These are phyloP conservation scores for Trichosporon sp. DNA, from an alignment of 1,284 basidiomycete genomes.

Conservation along the genomic window DNA sequence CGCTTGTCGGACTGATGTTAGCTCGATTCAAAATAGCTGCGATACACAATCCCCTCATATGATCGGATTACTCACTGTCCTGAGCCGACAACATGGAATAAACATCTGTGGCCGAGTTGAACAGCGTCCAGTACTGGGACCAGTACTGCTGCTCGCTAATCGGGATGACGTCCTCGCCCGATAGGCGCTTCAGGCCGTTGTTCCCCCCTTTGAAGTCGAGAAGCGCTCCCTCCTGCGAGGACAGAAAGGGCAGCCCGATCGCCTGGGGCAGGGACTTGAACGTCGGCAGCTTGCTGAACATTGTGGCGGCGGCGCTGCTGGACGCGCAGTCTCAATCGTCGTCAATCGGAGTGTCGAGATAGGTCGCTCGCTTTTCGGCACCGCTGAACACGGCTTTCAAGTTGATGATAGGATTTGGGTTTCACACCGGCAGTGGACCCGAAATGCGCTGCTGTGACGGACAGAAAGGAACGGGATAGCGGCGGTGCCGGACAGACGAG, in stretches of 20 bases:
- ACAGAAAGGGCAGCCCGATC: conserved; percentile 48
- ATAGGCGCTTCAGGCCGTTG: conserved; percentile 68
- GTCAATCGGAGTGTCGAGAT: not conserved
- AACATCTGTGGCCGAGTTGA: conserved; percentile 80
- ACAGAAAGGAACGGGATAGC: not conserved
- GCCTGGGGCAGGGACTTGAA: conserved; percentile 45
- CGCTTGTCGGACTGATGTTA: conserved; percentile 63
- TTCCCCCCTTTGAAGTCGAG: conserved; percentile 76
- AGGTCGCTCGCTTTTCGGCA: not conserved
- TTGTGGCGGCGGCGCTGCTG: conserved; percentile 6
- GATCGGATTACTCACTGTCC: conserved; percentile 59
- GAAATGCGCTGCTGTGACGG: not conserved
- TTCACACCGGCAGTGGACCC: not conserved
- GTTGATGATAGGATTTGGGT: not conserved
- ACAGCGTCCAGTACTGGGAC: conserved; percentile 77
- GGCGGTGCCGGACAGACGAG: not conserved
- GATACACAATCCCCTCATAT: not conserved
- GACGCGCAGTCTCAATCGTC: not conserved
- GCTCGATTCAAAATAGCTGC: not conserved
- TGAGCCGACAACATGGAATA: conserved; percentile 78
- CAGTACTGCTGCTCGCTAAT: conserved; percentile 66
- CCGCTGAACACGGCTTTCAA: not conserved
- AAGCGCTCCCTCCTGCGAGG: conserved; percentile 70
- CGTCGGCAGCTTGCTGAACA: conserved; percentile 38
- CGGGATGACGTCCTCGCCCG: conserved; percentile 63